Base-by-base conservation (phyloP, 1,284 basidiomycete species). In the Amylostereum areolatum region DNA sequence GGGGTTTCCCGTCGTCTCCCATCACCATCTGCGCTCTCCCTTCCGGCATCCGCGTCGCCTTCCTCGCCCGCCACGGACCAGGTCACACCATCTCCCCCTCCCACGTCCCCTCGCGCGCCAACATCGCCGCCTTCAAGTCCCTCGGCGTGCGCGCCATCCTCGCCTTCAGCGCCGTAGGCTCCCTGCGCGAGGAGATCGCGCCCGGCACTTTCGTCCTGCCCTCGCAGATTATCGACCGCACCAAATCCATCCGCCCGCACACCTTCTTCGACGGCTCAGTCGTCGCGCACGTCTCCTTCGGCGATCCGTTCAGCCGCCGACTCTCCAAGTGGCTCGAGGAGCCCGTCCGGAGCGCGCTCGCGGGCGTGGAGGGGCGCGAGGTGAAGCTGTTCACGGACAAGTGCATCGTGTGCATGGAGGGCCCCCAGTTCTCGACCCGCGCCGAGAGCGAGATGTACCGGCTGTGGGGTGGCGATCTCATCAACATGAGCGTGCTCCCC, bases 401-500 rank as follows among this genome's bases (percentile, higher is more conserved):
- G 73, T 88, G 83, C 8, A 83, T 97, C 48, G 86, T 99, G 39
- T 96, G 92, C 66, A 99, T 99, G 94, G 96, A 99, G 64, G 96
- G 96, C 3, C 93, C 92, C 28, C 88, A 92, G 70, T 96, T 90
- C 69, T 90, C 91, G 48, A 99, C 96, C 4, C 77, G 96, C 34
- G 97, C 96, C 24, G 96, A 99, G 77, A 93, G 89, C 61, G 62
- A 82, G 59, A 96, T 98, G 93, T 97, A 98, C 69, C 78, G 94
- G 36, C 75, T 80, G 48, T 94, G 89, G 86, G 95, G 94, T 10
- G 96, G 85, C 5, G 94, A 97, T 67, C 75, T 97, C 61, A 96
- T 97, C 72, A 95, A 94, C 68, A 94, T 97, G 95, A 95, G 89
- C 52, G 90, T 91, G 43, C 73, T 99, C 33, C 96, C 96, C 2